phyloP scores from a whole-genome alignment of 2,329 filamentous ascomycete species.

The Tolypocladium cylindrosporum region DNA sequence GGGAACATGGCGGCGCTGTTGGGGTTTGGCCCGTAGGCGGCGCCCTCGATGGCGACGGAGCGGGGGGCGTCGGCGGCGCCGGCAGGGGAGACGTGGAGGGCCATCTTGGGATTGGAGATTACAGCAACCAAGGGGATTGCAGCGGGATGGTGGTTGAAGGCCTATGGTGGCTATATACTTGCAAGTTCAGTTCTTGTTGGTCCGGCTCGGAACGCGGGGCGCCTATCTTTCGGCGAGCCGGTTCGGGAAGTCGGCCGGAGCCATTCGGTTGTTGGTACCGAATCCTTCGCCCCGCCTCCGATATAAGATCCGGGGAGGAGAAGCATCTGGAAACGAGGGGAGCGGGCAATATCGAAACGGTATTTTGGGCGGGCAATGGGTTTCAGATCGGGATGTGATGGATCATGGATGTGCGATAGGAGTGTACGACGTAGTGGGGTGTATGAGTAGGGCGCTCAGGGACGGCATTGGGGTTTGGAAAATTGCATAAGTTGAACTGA shows the following conservation, averaged over 20 bases:
- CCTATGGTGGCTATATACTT: background rate
- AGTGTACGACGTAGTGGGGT: background rate
- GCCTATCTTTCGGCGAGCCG: slow-evolving; percentile 10
- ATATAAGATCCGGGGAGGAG: background rate
- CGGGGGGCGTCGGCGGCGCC: slow-evolving; percentile 24
- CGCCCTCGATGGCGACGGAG: slow-evolving; percentile 24
- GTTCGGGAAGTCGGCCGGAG: slow-evolving; percentile 4
- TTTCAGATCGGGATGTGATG: background rate
- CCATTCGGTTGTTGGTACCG: background rate
- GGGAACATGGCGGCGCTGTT: slow-evolving; percentile 22
- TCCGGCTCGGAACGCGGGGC: background rate
- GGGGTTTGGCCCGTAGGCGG: slow-evolving; percentile 23
- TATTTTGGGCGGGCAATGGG: background rate
- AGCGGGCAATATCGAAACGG: background rate
- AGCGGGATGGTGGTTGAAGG: background rate
- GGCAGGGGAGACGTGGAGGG: slow-evolving; percentile 24
- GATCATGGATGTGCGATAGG: background rate
- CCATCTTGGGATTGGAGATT: slow-evolving; percentile 17
- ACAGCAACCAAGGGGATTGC: background rate
- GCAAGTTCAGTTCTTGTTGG: background rate
- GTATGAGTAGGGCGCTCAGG: background rate
- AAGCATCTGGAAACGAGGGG: background rate
- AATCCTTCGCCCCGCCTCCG: background rate
- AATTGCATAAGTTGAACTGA: background rate
- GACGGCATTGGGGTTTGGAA: background rate